Percentiles rank a stretch among this genome's conserved stretches.
Conservation (phyloP, 148 eudicot genomes). For the Heliamphora exappendiculata region DNA sequence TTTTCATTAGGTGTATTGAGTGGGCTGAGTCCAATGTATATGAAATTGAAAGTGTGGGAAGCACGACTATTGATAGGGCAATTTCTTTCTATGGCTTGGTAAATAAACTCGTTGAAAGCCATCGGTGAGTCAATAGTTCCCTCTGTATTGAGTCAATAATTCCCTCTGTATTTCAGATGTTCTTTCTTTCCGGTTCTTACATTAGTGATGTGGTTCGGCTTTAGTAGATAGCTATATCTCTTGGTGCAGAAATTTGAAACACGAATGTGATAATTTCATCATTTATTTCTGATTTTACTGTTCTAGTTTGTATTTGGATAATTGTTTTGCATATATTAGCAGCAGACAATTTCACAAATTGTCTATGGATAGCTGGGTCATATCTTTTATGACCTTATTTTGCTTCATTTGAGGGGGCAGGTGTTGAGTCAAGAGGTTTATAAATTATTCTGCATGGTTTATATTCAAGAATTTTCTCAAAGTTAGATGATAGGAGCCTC, state of each 20-base stretch:
- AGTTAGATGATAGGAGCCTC: not conserved
- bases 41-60: conserved; percentile 26
- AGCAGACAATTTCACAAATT: not conserved
- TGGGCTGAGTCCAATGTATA: conserved; percentile 61
- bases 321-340: not conserved
- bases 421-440: not conserved
- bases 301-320: not conserved
- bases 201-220: not conserved
- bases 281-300: not conserved
- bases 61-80: conserved; percentile 42
- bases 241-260: not conserved
- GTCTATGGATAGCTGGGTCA: not conserved
- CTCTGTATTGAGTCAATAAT: no score
- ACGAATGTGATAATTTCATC: not conserved
- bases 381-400: not conserved
- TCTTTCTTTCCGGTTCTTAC: conserved; percentile 1
- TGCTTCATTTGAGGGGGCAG: not conserved
- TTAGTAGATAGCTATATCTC: not conserved
- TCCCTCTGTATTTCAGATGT: not conserved
- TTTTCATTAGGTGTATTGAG: conserved; percentile 71
- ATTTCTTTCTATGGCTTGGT: conserved; percentile 73
- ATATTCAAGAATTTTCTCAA: not conserved
- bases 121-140: conserved; percentile 49
- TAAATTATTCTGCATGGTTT: not conserved
- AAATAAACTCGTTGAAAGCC: conserved; percentile 71